Evolutionary conservation across 805 yeast species (phyloP).

Genomic region (Lipomyces starkeyi): DNA sequence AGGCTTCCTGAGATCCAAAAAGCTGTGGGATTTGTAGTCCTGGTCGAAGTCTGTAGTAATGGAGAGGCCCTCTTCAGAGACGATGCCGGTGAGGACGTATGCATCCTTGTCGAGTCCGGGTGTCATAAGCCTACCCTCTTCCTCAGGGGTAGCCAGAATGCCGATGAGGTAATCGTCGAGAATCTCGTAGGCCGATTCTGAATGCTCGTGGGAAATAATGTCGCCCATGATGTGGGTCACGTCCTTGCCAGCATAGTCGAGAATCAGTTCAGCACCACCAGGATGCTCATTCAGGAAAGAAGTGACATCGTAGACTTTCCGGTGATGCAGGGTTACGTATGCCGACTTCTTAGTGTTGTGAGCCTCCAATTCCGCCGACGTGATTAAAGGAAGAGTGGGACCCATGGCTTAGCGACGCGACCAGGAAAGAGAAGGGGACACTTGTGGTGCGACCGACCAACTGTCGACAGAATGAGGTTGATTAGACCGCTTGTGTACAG

Average conservation of each 20-base stretch:
- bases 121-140: conserved; percentile 70
- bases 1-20: conserved; percentile 84
- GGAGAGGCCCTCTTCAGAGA: conserved; percentile 72
- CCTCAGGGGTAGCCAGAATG: conserved; percentile 77
- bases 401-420: conserved; percentile 3
- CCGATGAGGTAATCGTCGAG: conserved; percentile 84
- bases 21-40: conserved; percentile 79
- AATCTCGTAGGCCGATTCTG: conserved; percentile 85
- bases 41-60: conserved; percentile 76
- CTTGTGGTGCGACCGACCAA: background rate
- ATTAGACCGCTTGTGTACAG: background rate
- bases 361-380: conserved; percentile 57
- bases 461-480: background rate
- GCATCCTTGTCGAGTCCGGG: conserved; percentile 49
- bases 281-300: conserved; percentile 74
- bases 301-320: conserved; percentile 84
- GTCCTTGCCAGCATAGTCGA: conserved; percentile 49
- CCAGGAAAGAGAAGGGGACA: background rate
- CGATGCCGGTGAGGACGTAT: conserved; percentile 54
- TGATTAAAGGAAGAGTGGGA: conserved; percentile 62
- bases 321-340: conserved; percentile 75
- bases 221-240: conserved; percentile 79
- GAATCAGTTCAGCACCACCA: conserved; percentile 64
- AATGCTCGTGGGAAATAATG: conserved; percentile 72
- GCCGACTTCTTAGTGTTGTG: conserved; percentile 59